These are phyloP conservation scores for Cladosporium oxysporum DNA, from an alignment of 2,329 filamentous ascomycete genomes.

Conservation along the genomic window DNA sequence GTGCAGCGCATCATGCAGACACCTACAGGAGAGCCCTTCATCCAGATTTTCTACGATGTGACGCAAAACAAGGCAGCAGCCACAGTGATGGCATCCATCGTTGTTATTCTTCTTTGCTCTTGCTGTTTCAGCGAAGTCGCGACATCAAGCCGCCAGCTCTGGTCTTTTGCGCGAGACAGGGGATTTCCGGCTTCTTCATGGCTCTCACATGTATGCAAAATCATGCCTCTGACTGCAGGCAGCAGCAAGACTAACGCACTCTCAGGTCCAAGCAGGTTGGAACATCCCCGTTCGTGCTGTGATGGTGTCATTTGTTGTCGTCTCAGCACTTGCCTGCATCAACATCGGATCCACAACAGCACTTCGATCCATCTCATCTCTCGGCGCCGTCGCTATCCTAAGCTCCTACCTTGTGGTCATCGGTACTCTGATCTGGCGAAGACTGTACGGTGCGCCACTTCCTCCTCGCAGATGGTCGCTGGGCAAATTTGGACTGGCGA, in stretches of 20 bases:
- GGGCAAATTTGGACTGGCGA: constrained; percentile 29
- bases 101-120: constrained; percentile 38
- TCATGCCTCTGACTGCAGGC: background rate
- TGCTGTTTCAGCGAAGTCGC: constrained; percentile 40
- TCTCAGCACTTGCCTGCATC: constrained; percentile 37
- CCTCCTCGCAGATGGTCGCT: constrained; percentile 27
- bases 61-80: constrained; percentile 38
- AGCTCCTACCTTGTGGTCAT: constrained; percentile 27
- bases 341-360: constrained; percentile 43
- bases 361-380: constrained; percentile 39
- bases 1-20: constrained; percentile 31
- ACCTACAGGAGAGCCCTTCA: constrained; percentile 35
- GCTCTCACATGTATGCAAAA: constrained; percentile 10
- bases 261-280: constrained; percentile 21
- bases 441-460: constrained; percentile 22
- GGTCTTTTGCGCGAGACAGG: constrained; percentile 43
- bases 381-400: constrained; percentile 25
- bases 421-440: constrained; percentile 26
- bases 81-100: constrained; percentile 35
- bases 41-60: constrained; percentile 40
- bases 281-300: constrained; percentile 33
- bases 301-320: constrained; percentile 28
- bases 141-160: constrained; percentile 43
- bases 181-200: constrained; percentile 32
- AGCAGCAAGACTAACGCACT: background rate